Evolutionary conservation across 805 yeast genomes (phyloP), one percentile per base, ranked within the genome.

Genomic region (Danielia oregonensis): DNA sequence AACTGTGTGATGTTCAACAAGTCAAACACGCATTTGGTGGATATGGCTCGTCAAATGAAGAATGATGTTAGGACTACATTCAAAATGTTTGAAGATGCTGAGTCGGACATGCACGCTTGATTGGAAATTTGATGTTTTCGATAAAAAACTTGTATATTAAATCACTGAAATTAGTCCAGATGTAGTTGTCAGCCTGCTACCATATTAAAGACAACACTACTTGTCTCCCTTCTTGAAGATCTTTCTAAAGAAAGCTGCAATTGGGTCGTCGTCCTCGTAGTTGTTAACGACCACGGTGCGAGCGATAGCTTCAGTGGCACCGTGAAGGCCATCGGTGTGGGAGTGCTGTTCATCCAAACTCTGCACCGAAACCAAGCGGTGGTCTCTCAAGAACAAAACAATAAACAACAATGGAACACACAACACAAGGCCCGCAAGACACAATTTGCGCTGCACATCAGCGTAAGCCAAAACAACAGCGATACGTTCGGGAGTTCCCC

Each of bases 1-100:
- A 86, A 86, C 55, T 86, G 91, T 12, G 72, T 85, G 12, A 86
- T 86, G 93, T 86, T 79, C 60, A 85, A 86, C 55, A 74, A 74
- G 46, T 69, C 76, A 41, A 78, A 73, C 40, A 74, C 79, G 17
- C 86, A 80, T 35, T 68, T 82, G 40, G 76, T 74, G 27, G 55
- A 59, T 24, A 72, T 85, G 71, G 75, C 87, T 1, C 62, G 71
- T 42, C 85, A 78, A 44, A 83, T 86, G 91, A 79, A 76, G 62
- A 61, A 66, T 26, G 93, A 83, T 32, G 76, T 82, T 4, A 76
- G 72, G 22, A 72, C 67, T 11, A 62, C 79, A 22, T 64, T 79
- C 42, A 63, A 72, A 35, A 57, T 82, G 53, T 80, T 84, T 52
- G 72, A 72, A 43, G 86, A 79, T 12, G 78, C 78, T 1, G 70